A percentile compares a stretch with the other conserved stretches of the same genome.
phyloP scores from a whole-genome alignment of 768 basidiomycete species.

The Kwoniella mangroviensis region DNA sequence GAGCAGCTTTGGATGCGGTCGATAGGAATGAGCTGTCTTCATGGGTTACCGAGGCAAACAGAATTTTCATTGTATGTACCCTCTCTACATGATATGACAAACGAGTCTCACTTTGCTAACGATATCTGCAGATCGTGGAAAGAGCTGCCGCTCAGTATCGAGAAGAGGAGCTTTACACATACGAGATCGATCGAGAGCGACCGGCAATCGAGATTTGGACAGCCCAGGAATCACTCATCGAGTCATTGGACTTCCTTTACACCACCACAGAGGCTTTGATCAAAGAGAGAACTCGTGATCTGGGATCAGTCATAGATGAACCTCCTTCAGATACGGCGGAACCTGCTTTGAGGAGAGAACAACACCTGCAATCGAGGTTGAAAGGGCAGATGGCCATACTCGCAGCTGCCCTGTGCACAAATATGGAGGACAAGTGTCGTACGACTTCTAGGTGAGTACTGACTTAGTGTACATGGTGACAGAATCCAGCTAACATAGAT shows the following conservation, averaged over 20 bases:
- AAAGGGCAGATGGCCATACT: slow-evolving; percentile 57
- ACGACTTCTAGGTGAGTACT: slow-evolving; percentile 43
- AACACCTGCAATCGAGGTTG: slow-evolving; percentile 49
- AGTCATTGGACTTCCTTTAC: slow-evolving; percentile 73
- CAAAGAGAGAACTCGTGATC: slow-evolving; percentile 52
- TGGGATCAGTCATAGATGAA: slow-evolving; percentile 54
- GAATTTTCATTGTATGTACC: slow-evolving; percentile 68
- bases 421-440: slow-evolving; percentile 54
- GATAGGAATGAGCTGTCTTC: slow-evolving; percentile 61
- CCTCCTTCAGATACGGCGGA: slow-evolving; percentile 19
- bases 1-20: slow-evolving; percentile 56
- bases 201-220: slow-evolving; percentile 73
- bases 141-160: slow-evolving; percentile 77
- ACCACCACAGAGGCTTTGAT: slow-evolving; percentile 60
- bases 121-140: slow-evolving; percentile 66
- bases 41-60: slow-evolving; percentile 71
- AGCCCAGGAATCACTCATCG: slow-evolving; percentile 70
- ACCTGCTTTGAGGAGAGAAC: slow-evolving; percentile 26
- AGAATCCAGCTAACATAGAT: slow-evolving; percentile 24
- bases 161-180: slow-evolving; percentile 70
- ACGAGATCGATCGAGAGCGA: slow-evolving; percentile 76
- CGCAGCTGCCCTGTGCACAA: slow-evolving; percentile 55
- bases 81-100: neutral
- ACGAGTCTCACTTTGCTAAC: neutral
- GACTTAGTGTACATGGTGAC: neutral